Evolutionary conservation across 257 asterid genomes (phyloP).

Genomic region (Pogostemon cablin): DNA sequence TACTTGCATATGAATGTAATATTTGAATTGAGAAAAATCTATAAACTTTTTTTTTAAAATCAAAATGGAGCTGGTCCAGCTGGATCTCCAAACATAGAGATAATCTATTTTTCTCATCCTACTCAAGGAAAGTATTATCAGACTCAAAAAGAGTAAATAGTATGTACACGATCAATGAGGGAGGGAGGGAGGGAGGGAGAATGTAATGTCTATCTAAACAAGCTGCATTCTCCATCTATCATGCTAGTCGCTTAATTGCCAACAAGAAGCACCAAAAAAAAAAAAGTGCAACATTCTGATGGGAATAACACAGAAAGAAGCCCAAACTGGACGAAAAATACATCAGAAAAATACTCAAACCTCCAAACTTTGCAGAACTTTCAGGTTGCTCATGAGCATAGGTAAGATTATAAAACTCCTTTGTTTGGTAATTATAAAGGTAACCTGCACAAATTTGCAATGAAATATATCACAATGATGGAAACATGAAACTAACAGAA

Average conservation of each 20-base stretch:
- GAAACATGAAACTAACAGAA: conserved; percentile 23
- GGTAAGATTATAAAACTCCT: conserved; percentile 94
- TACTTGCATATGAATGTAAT: background rate
- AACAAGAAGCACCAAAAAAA: conserved; percentile 15
- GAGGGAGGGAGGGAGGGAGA: background rate
- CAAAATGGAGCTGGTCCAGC: background rate
- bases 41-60: background rate
- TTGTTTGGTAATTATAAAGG: conserved; percentile 93
- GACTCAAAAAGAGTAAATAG: background rate
- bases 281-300: conserved; percentile 12
- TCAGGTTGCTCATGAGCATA: conserved; percentile 96
- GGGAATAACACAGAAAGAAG: conserved; percentile 15
- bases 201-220: background rate
- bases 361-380: conserved; percentile 90
- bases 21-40: background rate
- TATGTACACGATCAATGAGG: background rate
- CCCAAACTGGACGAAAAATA: conserved; percentile 1
- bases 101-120: background rate
- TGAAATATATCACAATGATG: conserved; percentile 23
- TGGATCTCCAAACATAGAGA: background rate
- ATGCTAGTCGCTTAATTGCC: conserved; percentile 15
- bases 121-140: background rate
- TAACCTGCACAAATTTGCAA: conserved; percentile 67
- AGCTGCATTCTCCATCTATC: conserved; percentile 7
- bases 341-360: conserved; percentile 42